Conservation (phyloP, 768 basidiomycete genomes). For the Lentinus tigrinus region DNA sequence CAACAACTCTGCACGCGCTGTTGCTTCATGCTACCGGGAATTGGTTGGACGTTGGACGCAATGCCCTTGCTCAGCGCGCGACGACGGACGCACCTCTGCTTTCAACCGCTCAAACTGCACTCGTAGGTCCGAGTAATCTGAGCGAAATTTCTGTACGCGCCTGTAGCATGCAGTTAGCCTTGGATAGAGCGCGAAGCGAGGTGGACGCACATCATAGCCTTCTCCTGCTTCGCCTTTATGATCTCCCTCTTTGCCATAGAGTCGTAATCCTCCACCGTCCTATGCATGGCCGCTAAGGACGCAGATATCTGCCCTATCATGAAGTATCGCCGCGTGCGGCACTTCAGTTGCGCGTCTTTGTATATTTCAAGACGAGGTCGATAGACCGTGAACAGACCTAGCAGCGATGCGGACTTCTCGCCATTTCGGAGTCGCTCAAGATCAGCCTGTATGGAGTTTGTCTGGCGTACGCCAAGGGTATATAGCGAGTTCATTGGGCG, state of each 20-base stretch:
- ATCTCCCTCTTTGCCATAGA: conserved; percentile 96
- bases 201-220: conserved; percentile 76
- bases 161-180: conserved; percentile 37
- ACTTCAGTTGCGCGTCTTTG: background rate
- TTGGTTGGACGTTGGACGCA: background rate
- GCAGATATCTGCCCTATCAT: conserved; percentile 90
- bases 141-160: conserved; percentile 88
- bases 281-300: conserved; percentile 90
- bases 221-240: conserved; percentile 94
- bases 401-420: conserved; percentile 74
- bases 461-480: conserved; percentile 90
- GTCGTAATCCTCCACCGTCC: conserved; percentile 97
- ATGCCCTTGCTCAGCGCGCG: background rate
- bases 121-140: conserved; percentile 82
- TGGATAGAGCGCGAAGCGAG: background rate
- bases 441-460: conserved; percentile 84
- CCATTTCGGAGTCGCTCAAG: conserved; percentile 79
- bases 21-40: conserved; percentile 50
- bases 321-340: too few species aligned
- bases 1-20: conserved; percentile 67
- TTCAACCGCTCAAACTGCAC: conserved; percentile 81
- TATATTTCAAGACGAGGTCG: background rate
- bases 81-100: conserved; percentile 44
- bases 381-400: conserved; percentile 57
- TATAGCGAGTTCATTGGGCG: conserved; percentile 92